phyloP scores from a whole-genome alignment of 257 asterid species.

The Ocimum tenuiflorum region DNA sequence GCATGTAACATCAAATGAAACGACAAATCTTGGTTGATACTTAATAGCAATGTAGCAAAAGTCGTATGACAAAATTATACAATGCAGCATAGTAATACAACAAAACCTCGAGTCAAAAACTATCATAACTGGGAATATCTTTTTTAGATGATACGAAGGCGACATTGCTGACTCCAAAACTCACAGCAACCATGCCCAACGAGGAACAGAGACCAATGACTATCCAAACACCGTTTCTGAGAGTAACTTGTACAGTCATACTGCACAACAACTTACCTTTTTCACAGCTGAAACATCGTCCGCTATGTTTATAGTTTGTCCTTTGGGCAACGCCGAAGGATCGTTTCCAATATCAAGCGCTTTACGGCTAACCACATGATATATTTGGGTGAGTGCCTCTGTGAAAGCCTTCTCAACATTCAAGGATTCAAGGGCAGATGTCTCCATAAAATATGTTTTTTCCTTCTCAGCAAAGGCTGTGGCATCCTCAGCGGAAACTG shows the following conservation, averaged over 20 bases:
- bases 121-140: too few species aligned
- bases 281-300: slow-evolving; percentile 53
- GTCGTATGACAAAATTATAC: background rate
- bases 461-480: slow-evolving; percentile 51
- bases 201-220: too few species aligned
- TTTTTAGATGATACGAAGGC: too few species aligned
- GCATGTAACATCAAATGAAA: background rate
- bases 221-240: too few species aligned
- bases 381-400: slow-evolving; percentile 50
- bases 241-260: background rate
- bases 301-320: slow-evolving; percentile 42
- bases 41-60: background rate
- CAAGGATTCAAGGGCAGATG: slow-evolving; percentile 63
- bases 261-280: slow-evolving; percentile 52
- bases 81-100: slow-evolving; percentile 18
- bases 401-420: slow-evolving; percentile 65
- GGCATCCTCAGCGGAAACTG: slow-evolving; percentile 56
- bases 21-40: background rate
- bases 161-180: background rate
- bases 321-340: slow-evolving; percentile 55
- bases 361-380: slow-evolving; percentile 56
- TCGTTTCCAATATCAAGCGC: slow-evolving; percentile 57
- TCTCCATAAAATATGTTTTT: slow-evolving; percentile 51
- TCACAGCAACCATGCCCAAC: background rate
- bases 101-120: background rate